Percentiles rank a stretch among this genome's conserved stretches.
Evolutionary conservation across 163 green algal genomes (phyloP).

Genomic region (Volvox carteri): DNA sequence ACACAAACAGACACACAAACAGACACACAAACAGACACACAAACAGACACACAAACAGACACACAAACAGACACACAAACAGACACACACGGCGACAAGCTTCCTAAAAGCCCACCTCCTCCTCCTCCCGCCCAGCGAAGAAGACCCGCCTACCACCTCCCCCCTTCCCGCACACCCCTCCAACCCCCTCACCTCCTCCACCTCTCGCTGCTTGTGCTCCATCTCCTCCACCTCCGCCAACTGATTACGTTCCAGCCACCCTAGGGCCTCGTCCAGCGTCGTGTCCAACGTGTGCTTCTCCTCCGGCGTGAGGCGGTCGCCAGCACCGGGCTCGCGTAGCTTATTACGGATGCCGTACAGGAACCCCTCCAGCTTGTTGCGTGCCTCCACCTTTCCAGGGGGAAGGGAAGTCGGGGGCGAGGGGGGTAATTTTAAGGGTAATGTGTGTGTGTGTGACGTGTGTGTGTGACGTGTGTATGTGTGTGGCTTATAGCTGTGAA

Average conservation of each 20-base stretch:
- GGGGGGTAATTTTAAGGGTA: slow-evolving; percentile 89
- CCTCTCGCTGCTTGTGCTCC: slow-evolving; percentile 94
- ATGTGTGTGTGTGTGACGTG: no score
- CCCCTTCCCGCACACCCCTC: not conserved
- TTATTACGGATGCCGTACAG: slow-evolving; percentile 97
- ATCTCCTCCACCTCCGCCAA: slow-evolving; percentile 92
- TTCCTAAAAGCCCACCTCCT: not conserved
- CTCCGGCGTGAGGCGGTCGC: slow-evolving; percentile 82
- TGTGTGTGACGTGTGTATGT: no score
- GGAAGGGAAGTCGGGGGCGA: slow-evolving; percentile 51
- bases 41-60: no score
- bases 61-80: no score
- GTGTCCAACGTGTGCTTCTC: slow-evolving; percentile 94
- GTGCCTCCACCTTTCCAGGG: not conserved
- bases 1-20: no score
- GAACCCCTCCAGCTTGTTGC: not conserved
- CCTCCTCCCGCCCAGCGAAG: not conserved
- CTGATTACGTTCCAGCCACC: slow-evolving; percentile 93
- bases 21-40: no score
- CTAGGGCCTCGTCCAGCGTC: slow-evolving; percentile 85
- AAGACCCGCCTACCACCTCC: not conserved
- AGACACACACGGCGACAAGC: no score
- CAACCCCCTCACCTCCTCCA: slow-evolving; percentile 81
- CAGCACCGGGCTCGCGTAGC: slow-evolving; percentile 87
- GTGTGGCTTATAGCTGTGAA: no score